These are phyloP conservation scores for Solanum boliviense DNA, from an alignment of 257 asterid genomes.

Conservation along the genomic window DNA sequence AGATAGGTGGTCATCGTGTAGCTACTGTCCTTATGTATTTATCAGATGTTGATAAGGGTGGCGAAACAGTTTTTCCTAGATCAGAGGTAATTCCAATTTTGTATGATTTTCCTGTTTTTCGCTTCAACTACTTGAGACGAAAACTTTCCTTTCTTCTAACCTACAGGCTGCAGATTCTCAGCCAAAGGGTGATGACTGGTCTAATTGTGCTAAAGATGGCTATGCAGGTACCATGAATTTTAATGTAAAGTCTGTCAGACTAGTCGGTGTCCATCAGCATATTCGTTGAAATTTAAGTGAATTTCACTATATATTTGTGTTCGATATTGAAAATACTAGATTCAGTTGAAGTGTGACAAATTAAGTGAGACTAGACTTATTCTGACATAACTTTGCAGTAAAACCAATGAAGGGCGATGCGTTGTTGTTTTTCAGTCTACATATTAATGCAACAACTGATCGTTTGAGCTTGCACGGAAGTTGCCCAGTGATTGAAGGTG, in stretches of 20 bases:
- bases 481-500: slow-evolving; percentile 84
- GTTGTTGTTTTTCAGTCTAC: slow-evolving; percentile 77
- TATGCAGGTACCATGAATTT: slow-evolving; percentile 42
- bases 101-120: not conserved
- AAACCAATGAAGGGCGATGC: slow-evolving; percentile 76
- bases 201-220: slow-evolving; percentile 82
- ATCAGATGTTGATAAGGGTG: slow-evolving; percentile 61
- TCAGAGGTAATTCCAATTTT: slow-evolving; percentile 34
- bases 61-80: slow-evolving; percentile 77
- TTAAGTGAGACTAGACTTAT: not conserved
- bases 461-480: slow-evolving; percentile 74
- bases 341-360: not conserved
- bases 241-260: not conserved
- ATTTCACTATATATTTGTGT: not conserved
- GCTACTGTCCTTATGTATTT: slow-evolving; percentile 94
- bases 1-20: slow-evolving; percentile 72
- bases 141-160: not conserved
- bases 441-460: slow-evolving; percentile 66
- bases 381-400: slow-evolving; percentile 32
- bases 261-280: not conserved
- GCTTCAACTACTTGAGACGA: not conserved
- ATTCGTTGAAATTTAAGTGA: not conserved
- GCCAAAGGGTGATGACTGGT: slow-evolving; percentile 60
- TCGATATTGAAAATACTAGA: not conserved
- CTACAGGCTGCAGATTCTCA: slow-evolving; percentile 42